phyloP scores from a whole-genome alignment of 129 eudicot genomes.

The Sambucus nigra region DNA sequence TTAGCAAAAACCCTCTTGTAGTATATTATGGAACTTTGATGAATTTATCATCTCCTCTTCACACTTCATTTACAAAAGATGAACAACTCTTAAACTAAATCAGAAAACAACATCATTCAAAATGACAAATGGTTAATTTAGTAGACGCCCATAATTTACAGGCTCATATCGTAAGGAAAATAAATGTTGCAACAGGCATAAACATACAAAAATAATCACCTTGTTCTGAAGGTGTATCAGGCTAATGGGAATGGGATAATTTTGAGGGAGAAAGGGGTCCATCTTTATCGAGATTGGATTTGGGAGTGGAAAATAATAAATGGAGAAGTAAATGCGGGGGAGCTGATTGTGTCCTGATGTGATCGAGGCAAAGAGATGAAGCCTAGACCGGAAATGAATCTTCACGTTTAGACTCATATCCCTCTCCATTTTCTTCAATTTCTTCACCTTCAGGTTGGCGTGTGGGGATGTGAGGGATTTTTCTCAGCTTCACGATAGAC shows the following conservation, averaged over 20 bases:
- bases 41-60: no score
- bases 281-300: slow-evolving; percentile 28
- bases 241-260: slow-evolving; percentile 10
- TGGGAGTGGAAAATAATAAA: slow-evolving; percentile 12
- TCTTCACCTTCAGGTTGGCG: slow-evolving; percentile 34
- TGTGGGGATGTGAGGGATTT: slow-evolving; percentile 56
- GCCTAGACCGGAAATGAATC: slow-evolving; percentile 41
- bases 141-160: no score
- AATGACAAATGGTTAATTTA: no score
- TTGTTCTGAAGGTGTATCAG: slow-evolving; percentile 16
- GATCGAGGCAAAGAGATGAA: slow-evolving; percentile 64
- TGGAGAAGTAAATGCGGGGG: slow-evolving; percentile 37
- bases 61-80: no score
- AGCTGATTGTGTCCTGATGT: slow-evolving; percentile 71
- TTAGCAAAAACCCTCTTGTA: no score
- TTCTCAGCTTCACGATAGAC: slow-evolving; percentile 46
- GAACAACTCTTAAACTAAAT: no score
- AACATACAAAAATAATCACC: slow-evolving; percentile 8
- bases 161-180: no score
- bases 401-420: no score
- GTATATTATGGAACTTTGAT: no score
- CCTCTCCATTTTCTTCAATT: slow-evolving; percentile 13
- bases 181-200: no score
- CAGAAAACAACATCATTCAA: no score
- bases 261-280: neutral